Evolutionary conservation across 257 asterid species (phyloP).

Genomic region (Solanum etuberosum): DNA sequence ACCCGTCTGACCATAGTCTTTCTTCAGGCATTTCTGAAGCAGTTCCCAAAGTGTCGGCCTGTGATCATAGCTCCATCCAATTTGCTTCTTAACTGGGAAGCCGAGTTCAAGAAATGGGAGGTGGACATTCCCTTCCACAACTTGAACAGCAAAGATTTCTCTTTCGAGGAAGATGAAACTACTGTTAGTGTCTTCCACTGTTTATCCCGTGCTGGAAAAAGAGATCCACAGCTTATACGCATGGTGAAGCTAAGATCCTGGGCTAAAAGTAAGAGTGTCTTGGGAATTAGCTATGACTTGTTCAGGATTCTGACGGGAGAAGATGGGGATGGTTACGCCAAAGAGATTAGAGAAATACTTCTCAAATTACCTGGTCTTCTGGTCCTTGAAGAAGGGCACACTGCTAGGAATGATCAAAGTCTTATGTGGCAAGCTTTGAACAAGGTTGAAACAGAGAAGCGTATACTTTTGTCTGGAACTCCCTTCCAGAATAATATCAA

Average conservation of each 20-base stretch:
- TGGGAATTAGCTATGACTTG: constrained; percentile 46
- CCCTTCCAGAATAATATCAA: constrained; percentile 68
- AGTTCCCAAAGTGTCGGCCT: constrained; percentile 46
- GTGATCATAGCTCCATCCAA: constrained; percentile 64
- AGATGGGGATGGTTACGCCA: not conserved
- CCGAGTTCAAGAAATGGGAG: constrained; percentile 49
- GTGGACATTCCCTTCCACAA: constrained; percentile 45
- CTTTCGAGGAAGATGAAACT: constrained; percentile 16
- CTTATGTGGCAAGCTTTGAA: constrained; percentile 44
- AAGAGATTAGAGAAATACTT: constrained; percentile 28
- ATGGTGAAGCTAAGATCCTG: constrained; percentile 41
- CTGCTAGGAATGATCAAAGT: constrained; percentile 50
- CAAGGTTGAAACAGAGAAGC: constrained; percentile 31
- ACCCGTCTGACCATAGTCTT: constrained; percentile 56
- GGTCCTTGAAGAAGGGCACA: constrained; percentile 81
- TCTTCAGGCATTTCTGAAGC: constrained; percentile 44
- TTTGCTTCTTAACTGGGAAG: constrained; percentile 69
- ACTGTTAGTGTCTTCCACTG: not conserved
- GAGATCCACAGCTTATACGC: constrained; percentile 6
- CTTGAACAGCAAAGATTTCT: constrained; percentile 27
- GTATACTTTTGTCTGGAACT: constrained; percentile 71
- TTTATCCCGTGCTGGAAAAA: not conserved
- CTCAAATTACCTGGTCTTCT: constrained; percentile 47
- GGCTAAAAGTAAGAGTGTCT: constrained; percentile 38
- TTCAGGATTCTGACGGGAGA: constrained; percentile 40